Base-by-base conservation (phyloP, 306 rosid genomes). In the Inga leiocalycina region DNA sequence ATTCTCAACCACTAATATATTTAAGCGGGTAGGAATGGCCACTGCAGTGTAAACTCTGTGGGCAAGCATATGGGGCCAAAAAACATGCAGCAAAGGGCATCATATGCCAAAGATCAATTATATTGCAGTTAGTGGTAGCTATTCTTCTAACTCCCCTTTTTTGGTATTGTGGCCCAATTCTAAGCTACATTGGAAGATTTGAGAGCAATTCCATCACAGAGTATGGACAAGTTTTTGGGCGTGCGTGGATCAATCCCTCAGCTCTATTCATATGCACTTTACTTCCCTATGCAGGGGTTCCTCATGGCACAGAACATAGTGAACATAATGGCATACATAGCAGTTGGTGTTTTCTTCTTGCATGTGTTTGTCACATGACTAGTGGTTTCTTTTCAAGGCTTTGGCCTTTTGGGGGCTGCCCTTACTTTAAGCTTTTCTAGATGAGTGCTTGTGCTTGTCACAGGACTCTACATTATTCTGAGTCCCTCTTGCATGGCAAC, bases 1-100 rank as follows among this genome's bases (percentile, higher is more conserved):
- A 27, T 27, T 27, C 30, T 27, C 1, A 27, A 27, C 30, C 30
- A 27, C 30, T 27, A 27, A 27, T 27, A 27, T 37, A 5, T 51
- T 4, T 49, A 51, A 51, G 57, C 80, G 91, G 97, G 48, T 91
- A 74, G 97, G 96, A 2, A 91, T 93, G 96, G 96, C 97, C 1
- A 88, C 92, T 86, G 97, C 96, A 1, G 96, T 89, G 57, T 94
- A 91, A 87, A 93, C 94, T 13, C 91, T 93, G 27, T 72, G 96
- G 98, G 15, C 96, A 90, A 85, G 96, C 97, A 43, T 90, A 88
- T 52, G 96, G 94, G 27, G 97, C 97, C 8, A 90, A 78, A 27
- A 93, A 85, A 45, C 34, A 82, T 45, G 73, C 82, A 54, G 82
- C 88, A 72, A 91, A 91, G 97, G 88, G 94, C 22, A 72, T 91